Base-by-base conservation (phyloP, 1,284 basidiomycete species). In the Earliella scabrosa region DNA sequence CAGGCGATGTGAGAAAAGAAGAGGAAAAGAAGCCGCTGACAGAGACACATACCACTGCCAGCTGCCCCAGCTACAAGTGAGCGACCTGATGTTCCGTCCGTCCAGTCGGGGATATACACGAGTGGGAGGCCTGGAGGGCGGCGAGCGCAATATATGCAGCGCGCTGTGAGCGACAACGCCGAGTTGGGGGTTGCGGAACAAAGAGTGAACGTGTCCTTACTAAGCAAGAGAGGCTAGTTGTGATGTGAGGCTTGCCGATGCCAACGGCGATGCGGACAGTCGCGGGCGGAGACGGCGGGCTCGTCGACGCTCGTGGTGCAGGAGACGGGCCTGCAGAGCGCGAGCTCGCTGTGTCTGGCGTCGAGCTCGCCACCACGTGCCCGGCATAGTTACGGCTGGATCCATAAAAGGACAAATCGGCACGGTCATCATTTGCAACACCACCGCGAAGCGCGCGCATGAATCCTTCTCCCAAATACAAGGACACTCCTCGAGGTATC, bases 1-100 rank as follows among this genome's bases (percentile, higher is more conserved):
- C 31, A 46, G 43, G 18, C 46, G 58, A 53, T 50, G 61, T 63
- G 61, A 58, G 61, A 60, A 63, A 58, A 60, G 51, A 56, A 53
- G 61, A 49, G 53, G 56, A 35, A 54, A 52, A 48, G 56, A 56
- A 59, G 56, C 55, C 55, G 61, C 50, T 58, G 56, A 48, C 45
- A 41, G 38, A 53, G 41, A 60, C 61, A 52, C 56, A 63, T 58
- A 36, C n/a, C n/a, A n/a, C n/a, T n/a, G n/a, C n/a, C n/a, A n/a
- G n/a, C n/a, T n/a, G n/a, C n/a, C n/a, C n/a, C n/a, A n/a, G n/a
- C n/a, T n/a, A n/a, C n/a, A 44, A 35, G 29, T 52, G 54, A 56
- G 60, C 60, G 56, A 51, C 43, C 45, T 57, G 54, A 59, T 56
- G 47, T 47, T 38, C 24, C n/a, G 29, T 32, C 45, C 27, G 53